phyloP scores from a whole-genome alignment of 495 filamentous ascomycete genomes.

The Podospora pseudopauciseta region DNA sequence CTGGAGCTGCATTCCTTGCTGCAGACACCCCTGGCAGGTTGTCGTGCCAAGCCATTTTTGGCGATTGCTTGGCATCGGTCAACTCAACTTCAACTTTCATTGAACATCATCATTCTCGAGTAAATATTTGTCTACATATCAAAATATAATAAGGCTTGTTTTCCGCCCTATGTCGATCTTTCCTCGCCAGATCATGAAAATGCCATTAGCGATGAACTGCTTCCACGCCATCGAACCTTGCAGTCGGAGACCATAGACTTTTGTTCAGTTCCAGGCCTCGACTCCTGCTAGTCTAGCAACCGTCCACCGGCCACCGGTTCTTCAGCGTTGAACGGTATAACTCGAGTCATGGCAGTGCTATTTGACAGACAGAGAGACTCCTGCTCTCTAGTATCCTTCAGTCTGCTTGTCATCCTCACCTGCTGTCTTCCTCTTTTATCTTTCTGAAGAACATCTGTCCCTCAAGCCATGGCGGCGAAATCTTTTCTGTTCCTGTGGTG shows the following conservation, averaged over 20 bases:
- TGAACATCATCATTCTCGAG: neutral
- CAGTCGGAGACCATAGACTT: neutral
- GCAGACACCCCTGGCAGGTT: constrained; percentile 1
- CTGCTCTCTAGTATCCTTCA: neutral
- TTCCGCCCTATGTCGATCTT: no score
- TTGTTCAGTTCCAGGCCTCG: neutral
- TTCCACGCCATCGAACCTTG: neutral
- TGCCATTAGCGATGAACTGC: neutral
- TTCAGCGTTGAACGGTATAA: neutral
- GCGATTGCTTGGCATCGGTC: neutral
- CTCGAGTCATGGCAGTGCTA: neutral
- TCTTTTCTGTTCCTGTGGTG: neutral
- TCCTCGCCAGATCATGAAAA: no score
- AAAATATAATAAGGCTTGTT: no score
- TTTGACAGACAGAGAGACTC: neutral
- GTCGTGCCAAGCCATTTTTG: constrained; percentile 1
- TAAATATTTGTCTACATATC: no score
- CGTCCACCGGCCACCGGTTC: neutral
- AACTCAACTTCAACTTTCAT: neutral
- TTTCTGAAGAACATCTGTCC: neutral
- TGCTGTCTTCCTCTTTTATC: neutral
- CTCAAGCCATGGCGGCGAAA: constrained; percentile 6
- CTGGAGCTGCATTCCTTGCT: constrained; percentile 10
- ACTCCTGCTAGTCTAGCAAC: neutral
- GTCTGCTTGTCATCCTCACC: neutral